Evolutionary conservation across 2,329 filamentous ascomycete species (phyloP), one percentile per base, ranked within the genome.

Genomic region (Neopestalotiopsis sp.): DNA sequence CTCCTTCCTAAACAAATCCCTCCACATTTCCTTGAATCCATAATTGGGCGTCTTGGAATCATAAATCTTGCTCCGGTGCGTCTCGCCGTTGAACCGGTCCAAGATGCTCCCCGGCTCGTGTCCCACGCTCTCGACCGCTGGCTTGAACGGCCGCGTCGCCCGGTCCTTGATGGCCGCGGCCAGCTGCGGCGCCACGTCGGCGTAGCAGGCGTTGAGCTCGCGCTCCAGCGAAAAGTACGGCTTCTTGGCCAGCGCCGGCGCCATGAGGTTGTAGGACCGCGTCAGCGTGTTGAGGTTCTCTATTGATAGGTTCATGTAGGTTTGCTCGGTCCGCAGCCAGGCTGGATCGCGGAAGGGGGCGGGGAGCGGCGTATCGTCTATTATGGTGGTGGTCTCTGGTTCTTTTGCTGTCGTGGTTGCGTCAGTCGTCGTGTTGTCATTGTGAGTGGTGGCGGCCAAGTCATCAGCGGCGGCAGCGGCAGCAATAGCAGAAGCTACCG

Each of bases 191-290:
- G 95, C 95, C 1, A 97, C 91, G 70, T 97, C 95, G 0, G 94
- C 92, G 76, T 91, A 98, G 78, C 95, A 98, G 2, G 88, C 85
- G 38, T 86, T 86, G 17, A 98, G 85, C 81, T 99, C 96, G 63
- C 95, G 89, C 59, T 94, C 89, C 7, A 98, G 88, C 2, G 86
- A 91, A 76, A 94, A 94, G 79, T 98, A 98, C 0, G 95, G 94
- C 79, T 97, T 97, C 81, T 96, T 97, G 2, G 95, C 95, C 1
- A 97, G 86, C 67, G 94, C 91, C 0, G 96, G 96, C 0, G 96
- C 95, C 90, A 97, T 95, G 3, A 98, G 88, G 75, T 98, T 98
- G 84, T 99, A 99, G 14, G 93, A 93, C 32, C 96, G 89, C 7
- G 94, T 92, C 63, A 97, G 85, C 38, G 82, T 80, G 80, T 98